These are phyloP conservation scores for Coemansia sp. DNA, from an alignment of 192 early-diverging fungal genomes.

Conservation along the genomic window DNA sequence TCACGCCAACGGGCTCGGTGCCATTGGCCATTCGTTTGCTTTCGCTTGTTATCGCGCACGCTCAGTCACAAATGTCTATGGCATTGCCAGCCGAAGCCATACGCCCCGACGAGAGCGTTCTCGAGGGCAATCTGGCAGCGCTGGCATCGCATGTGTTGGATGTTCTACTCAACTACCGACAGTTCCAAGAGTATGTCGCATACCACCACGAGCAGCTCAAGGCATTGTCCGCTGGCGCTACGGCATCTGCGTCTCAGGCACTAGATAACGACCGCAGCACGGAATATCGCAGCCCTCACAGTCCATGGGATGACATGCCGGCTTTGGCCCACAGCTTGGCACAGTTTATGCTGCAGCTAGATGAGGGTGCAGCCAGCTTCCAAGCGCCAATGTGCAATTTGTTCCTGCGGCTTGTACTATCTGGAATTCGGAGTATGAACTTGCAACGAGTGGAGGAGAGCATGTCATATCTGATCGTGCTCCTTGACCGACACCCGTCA, in stretches of 20 bases:
- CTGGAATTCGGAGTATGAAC: constrained; percentile 43
- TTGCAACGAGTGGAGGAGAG: constrained; percentile 39
- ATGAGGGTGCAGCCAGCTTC: not conserved
- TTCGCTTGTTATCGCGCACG: constrained; percentile 19
- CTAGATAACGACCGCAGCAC: constrained; percentile 21
- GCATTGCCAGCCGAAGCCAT: not conserved
- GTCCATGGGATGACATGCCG: constrained; percentile 50
- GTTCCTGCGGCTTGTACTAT: constrained; percentile 30
- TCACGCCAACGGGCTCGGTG: constrained; percentile 41
- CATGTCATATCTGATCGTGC: constrained; percentile 19
- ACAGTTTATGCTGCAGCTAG: constrained; percentile 38
- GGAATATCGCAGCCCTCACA: constrained; percentile 48
- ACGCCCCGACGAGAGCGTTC: constrained; percentile 12
- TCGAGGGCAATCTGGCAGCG: constrained; percentile 23
- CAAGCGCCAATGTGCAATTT: constrained; percentile 27
- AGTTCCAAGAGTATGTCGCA: constrained; percentile 51
- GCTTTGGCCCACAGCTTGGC: constrained; percentile 19
- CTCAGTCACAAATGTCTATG: constrained; percentile 7
- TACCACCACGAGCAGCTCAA: constrained; percentile 48
- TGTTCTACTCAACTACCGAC: constrained; percentile 43
- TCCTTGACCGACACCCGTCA: constrained; percentile 39
- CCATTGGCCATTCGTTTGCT: constrained; percentile 28
- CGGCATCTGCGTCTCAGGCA: not conserved
- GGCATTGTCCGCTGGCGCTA: constrained; percentile 17
- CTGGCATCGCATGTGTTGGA: constrained; percentile 35